Evolutionary conservation across 345 rosid species (phyloP).

Genomic region (Punica granatum): DNA sequence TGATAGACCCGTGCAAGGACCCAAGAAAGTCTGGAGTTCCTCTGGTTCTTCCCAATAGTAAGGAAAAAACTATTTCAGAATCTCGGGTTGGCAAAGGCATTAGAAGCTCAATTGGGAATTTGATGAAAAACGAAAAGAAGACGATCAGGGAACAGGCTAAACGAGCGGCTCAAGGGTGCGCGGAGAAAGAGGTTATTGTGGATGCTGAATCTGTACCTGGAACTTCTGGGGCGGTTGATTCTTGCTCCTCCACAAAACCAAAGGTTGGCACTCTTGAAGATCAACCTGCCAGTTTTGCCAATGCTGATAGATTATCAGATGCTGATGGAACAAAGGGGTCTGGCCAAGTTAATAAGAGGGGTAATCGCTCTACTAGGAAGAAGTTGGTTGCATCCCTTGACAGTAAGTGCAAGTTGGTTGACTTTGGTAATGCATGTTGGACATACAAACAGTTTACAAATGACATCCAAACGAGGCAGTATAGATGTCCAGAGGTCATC

Average conservation of each 20-base stretch:
- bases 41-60: conserved; percentile 35
- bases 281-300: conserved; percentile 25
- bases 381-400: conserved; percentile 41
- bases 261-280: conserved; percentile 26
- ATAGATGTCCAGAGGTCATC: conserved; percentile 69
- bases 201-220: conserved; percentile 33
- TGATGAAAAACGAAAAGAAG: conserved; percentile 51
- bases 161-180: conserved; percentile 44
- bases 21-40: conserved; percentile 39
- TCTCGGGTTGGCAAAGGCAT: conserved; percentile 16
- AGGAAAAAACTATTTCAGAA: conserved; percentile 29
- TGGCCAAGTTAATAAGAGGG: conserved; percentile 35
- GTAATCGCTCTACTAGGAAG: conserved; percentile 38
- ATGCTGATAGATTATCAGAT: conserved; percentile 24
- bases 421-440: conserved; percentile 81
- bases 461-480: conserved; percentile 72
- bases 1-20: conserved; percentile 54
- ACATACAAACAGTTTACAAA: conserved; percentile 69
- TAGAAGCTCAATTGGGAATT: conserved; percentile 37
- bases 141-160: conserved; percentile 55
- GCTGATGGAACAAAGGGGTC: conserved; percentile 29
- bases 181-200: conserved; percentile 28
- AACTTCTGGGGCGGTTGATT: conserved; percentile 27
- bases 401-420: conserved; percentile 61
- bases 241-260: conserved; percentile 17